Base-by-base conservation (phyloP, 2,329 filamentous ascomycete species). In the Colletotrichum agaves region DNA sequence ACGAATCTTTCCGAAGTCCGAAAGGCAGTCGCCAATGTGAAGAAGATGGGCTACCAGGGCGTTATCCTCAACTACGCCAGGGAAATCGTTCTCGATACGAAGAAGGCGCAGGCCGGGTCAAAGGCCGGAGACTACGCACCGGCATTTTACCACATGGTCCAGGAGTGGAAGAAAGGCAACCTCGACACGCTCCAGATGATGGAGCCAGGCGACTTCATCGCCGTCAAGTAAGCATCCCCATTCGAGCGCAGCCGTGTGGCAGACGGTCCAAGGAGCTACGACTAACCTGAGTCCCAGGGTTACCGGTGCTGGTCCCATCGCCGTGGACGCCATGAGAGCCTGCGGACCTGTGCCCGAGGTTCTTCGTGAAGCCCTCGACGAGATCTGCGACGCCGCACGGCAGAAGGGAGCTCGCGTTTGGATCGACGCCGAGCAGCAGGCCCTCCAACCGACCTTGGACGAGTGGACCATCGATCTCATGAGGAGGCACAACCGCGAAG, bases 361-460 rank as follows among this genome's bases (percentile, higher is more conserved):
- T 6, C 89, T 97, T 73, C 84, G 86, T 58, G 79, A 85, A 12
- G 91, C 92, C 15, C 92, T 97, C 69, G 87, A 93, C 71, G 83
- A 88, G 50, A 90, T 97, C 71, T 97, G 93, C 79, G 82, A 89
- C 52, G 86, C 91, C 13, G 93, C 93, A 0, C 84, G 87, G 2
- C 81, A 86, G 37, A 89, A 90, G 53, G 88, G 90, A 13, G 88
- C 97, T 1, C 86, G 88, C 1, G 85, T 98, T 1, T 87, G 97
- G 4, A 93, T 97, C 69, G 93, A 97, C 70, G 94, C 94, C 1
- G 94, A 98, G 79, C 93, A 97, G 78, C 89, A 91, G 64, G 85
- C 87, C 62, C 86, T 96, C 35, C 93, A 97, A 79, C 82, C 86
- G 3, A 93, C 93, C 4, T 94, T 97, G 69, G 91, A 96, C 75